phyloP scores from a whole-genome alignment of 1,284 basidiomycete species.

The Sanguinoderma infundibulare region DNA sequence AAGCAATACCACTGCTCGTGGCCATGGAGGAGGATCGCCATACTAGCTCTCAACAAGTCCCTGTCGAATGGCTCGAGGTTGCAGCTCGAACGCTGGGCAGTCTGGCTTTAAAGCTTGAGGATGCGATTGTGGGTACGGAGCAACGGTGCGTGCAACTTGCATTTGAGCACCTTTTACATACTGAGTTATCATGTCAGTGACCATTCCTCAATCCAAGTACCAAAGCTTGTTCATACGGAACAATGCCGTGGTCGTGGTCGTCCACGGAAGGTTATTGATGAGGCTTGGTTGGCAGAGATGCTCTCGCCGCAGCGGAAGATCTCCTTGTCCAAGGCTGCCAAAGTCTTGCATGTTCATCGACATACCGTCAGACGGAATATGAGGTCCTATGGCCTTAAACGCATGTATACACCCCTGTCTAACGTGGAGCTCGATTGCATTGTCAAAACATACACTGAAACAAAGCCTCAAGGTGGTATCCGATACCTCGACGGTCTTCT shows the following conservation, averaged over 20 bases:
- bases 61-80: neutral
- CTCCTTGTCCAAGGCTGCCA: too few relatives aligned
- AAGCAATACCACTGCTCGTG: neutral
- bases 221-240: too few relatives aligned
- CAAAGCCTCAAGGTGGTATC: neutral
- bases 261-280: neutral
- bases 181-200: neutral
- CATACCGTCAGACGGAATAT: neutral
- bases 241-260: neutral
- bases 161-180: neutral
- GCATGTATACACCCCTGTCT: neutral
- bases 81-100: neutral
- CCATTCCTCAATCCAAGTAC: neutral
- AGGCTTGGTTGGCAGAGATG: neutral
- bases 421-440: neutral
- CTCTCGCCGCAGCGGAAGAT: too few relatives aligned
- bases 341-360: neutral
- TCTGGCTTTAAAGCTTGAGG: neutral
- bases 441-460: neutral
- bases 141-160: neutral
- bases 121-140: neutral
- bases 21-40: neutral
- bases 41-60: neutral
- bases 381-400: neutral
- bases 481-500: neutral